Evolutionary conservation across 768 basidiomycete species (phyloP).

Genomic region (Daedaleopsis nitida): DNA sequence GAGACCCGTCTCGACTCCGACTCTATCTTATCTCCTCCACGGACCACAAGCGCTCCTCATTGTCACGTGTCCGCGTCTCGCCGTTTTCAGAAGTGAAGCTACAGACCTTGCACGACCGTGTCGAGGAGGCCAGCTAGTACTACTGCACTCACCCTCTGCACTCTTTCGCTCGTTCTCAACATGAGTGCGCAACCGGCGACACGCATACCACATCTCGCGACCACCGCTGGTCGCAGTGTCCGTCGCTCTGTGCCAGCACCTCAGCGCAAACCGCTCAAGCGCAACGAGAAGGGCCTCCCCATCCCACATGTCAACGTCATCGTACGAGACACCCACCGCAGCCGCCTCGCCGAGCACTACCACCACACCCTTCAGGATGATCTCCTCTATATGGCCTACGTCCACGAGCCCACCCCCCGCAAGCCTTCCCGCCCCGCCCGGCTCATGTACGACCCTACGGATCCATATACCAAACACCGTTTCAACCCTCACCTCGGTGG

Average conservation of each 20-base stretch:
- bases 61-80: too few relatives aligned
- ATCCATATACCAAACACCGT: constrained; percentile 84
- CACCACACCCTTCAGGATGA: constrained; percentile 79
- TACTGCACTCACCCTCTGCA: too few relatives aligned
- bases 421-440: constrained; percentile 59
- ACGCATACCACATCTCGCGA: constrained; percentile 12
- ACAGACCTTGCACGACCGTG: too few relatives aligned
- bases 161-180: background rate
- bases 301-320: constrained; percentile 67
- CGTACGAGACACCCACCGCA: constrained; percentile 69
- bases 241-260: constrained; percentile 25
- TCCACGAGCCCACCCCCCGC: constrained; percentile 63
- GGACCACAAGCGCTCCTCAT: too few relatives aligned
- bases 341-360: constrained; percentile 84
- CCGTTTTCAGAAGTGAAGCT: too few relatives aligned
- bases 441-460: constrained; percentile 69
- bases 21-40: too few relatives aligned
- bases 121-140: too few relatives aligned
- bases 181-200: constrained; percentile 24
- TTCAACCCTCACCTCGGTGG: constrained; percentile 77
- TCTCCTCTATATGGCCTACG: constrained; percentile 93
- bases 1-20: too few relatives aligned
- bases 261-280: constrained; percentile 38
- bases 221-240: constrained; percentile 19
- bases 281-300: constrained; percentile 64